Conservation (phyloP, 2,329 filamentous ascomycete species). For the Xylaria sp. region DNA sequence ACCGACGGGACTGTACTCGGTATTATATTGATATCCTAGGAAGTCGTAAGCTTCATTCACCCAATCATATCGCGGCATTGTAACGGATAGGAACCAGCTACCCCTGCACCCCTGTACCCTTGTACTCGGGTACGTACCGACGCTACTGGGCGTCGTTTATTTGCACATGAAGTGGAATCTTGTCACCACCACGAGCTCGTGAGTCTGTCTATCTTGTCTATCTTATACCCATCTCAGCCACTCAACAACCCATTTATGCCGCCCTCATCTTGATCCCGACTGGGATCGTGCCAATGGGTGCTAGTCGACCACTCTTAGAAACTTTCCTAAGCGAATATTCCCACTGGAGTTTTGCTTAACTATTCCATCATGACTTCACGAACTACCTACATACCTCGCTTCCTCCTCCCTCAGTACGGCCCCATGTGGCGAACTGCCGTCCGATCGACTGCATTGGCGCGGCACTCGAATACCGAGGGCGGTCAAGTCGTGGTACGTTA, state of each 20-base stretch:
- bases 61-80: too few species aligned
- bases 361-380: slow-evolving; percentile 49
- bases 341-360: background rate
- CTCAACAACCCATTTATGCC: slow-evolving; percentile 2
- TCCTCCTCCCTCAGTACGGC: slow-evolving; percentile 69
- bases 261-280: slow-evolving; percentile 16
- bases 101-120: too few species aligned
- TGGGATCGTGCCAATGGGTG: background rate
- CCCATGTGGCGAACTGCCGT: slow-evolving; percentile 57
- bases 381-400: slow-evolving; percentile 65
- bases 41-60: too few species aligned
- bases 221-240: slow-evolving; percentile 26
- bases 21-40: too few species aligned
- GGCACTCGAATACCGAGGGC: slow-evolving; percentile 36
- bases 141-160: too few species aligned
- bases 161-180: too few species aligned
- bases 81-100: too few species aligned
- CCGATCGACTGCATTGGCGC: slow-evolving; percentile 38
- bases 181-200: too few species aligned
- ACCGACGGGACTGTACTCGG: too few species aligned
- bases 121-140: too few species aligned
- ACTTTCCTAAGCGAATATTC: slow-evolving; percentile 10
- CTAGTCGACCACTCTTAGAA: background rate
- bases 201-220: too few species aligned
- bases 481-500: slow-evolving; percentile 43